phyloP scores from a whole-genome alignment of 768 basidiomycete species.

The Pluteus cervinus region DNA sequence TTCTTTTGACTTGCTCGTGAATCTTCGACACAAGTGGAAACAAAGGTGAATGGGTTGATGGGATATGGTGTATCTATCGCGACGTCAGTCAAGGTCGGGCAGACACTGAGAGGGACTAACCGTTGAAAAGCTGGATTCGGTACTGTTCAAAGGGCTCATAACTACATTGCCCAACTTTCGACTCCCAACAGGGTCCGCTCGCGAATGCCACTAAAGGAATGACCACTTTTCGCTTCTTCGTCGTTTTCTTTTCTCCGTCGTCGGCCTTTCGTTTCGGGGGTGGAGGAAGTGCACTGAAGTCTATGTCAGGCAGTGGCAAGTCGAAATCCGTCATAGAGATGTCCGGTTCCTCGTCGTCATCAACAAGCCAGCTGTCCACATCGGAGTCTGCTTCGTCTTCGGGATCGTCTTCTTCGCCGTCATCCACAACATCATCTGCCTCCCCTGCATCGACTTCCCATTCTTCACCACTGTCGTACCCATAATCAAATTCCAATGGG shows the following conservation, averaged over 20 bases:
- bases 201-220: constrained; percentile 73
- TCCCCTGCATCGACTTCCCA: constrained; percentile 90
- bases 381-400: constrained; percentile 65
- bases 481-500: constrained; percentile 74
- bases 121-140: constrained; percentile 79
- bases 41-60: constrained; percentile 74
- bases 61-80: constrained; percentile 61
- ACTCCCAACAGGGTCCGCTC: constrained; percentile 83
- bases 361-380: constrained; percentile 72
- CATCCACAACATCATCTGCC: constrained; percentile 70
- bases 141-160: constrained; percentile 71
- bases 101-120: constrained; percentile 30
- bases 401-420: constrained; percentile 58
- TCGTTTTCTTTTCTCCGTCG: constrained; percentile 37
- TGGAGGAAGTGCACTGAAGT: constrained; percentile 13
- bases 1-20: constrained; percentile 21
- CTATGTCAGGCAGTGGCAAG: constrained; percentile 26
- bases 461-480: constrained; percentile 91
- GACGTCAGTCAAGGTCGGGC: constrained; percentile 4
- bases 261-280: constrained; percentile 64
- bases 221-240: constrained; percentile 73
- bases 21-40: constrained; percentile 43
- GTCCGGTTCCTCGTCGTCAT: constrained; percentile 57
- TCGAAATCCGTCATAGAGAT: constrained; percentile 35
- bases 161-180: constrained; percentile 54